These are phyloP conservation scores for Boletus semigastroideus DNA, from an alignment of 1,284 basidiomycete genomes.

Conservation along the genomic window DNA sequence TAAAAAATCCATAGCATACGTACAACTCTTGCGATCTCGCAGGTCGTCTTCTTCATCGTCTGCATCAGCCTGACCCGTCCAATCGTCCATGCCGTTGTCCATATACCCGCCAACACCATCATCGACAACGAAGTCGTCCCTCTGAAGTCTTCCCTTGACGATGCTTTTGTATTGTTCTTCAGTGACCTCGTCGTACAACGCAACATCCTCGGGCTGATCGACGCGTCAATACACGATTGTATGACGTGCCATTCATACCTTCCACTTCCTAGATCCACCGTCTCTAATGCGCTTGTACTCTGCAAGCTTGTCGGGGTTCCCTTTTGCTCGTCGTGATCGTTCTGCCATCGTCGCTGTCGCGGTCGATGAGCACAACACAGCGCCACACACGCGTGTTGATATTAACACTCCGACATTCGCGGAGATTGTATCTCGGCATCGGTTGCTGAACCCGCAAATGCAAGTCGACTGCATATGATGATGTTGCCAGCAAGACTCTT, in stretches of 20 bases:
- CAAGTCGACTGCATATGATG: not conserved
- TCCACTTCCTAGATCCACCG: conserved; percentile 49
- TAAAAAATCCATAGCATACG: conserved; percentile 13
- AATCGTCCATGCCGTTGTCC: conserved; percentile 96
- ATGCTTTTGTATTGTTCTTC: conserved; percentile 91
- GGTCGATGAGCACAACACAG: conserved; percentile 1
- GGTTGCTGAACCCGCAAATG: conserved; percentile 2
- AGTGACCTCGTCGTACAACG: conserved; percentile 90
- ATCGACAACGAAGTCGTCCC: conserved; percentile 94
- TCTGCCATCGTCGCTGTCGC: conserved; percentile 31
- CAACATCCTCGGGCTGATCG: conserved; percentile 57
- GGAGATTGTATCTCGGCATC: conserved; percentile 14
- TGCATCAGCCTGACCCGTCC: conserved; percentile 57
- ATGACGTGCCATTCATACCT: conserved; percentile 33
- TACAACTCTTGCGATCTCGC: conserved; percentile 43
- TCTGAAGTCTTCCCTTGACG: conserved; percentile 81
- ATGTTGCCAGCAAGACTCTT: conserved; percentile 25
- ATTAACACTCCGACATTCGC: conserved; percentile 26
- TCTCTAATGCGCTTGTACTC: conserved; percentile 51
- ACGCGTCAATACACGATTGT: conserved; percentile 20
- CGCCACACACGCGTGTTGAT: conserved; percentile 33
- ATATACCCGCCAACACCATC: conserved; percentile 92
- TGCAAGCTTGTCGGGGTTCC: conserved; percentile 44
- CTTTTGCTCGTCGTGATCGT: conserved; percentile 37
- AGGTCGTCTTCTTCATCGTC: conserved; percentile 38